phyloP scores from a whole-genome alignment of 768 basidiomycete species.

The Kwoniella mangroviensis region DNA sequence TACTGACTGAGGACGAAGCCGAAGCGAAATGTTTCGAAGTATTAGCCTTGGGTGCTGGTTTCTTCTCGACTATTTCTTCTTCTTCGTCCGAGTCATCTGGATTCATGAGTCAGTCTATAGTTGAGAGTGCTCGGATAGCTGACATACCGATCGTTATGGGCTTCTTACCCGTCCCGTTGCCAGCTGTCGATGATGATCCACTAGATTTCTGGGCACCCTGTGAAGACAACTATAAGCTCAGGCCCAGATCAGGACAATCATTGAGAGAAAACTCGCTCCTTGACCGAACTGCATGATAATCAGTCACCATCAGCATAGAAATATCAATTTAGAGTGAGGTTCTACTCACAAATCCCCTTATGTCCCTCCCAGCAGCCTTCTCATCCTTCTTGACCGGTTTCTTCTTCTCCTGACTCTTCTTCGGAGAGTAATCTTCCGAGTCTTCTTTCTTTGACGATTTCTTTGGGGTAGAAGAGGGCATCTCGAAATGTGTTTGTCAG shows the following conservation, averaged over 20 bases:
- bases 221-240: background rate
- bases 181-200: background rate
- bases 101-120: no score
- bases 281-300: conserved; percentile 8
- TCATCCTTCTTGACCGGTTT: conserved; percentile 23
- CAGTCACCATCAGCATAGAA: background rate
- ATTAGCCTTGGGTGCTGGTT: conserved; percentile 26
- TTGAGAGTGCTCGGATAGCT: background rate
- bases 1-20: conserved; percentile 27
- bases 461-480: conserved; percentile 21
- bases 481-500: background rate
- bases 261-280: background rate
- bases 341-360: conserved; percentile 45
- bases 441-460: conserved; percentile 14
- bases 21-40: conserved; percentile 46
- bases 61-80: conserved; percentile 23
- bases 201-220: conserved; percentile 5
- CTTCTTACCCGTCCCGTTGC: conserved; percentile 35
- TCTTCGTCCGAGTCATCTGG: conserved; percentile 53
- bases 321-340: background rate
- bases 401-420: conserved; percentile 25
- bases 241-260: background rate
- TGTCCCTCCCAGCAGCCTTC: conserved; percentile 41
- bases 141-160: conserved; percentile 48
- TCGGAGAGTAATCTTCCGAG: conserved; percentile 2